A percentile compares a stretch with the other conserved stretches of the same genome.
phyloP scores from a whole-genome alignment of 1,284 basidiomycete species.

The Fistulinella cinereoalba region DNA sequence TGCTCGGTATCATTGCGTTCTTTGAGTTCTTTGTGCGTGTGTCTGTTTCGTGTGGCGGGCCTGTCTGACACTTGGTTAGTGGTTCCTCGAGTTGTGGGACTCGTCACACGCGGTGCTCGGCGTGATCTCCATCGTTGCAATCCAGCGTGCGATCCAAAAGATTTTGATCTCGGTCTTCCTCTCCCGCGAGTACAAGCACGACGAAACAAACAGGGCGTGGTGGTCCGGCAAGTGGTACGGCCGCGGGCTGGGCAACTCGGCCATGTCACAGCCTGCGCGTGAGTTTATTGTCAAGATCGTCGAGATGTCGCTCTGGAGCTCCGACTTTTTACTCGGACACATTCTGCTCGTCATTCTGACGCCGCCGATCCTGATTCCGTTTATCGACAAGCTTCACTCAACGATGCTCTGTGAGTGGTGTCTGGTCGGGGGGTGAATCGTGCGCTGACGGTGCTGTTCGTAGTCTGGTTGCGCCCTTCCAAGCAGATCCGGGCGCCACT shows the following conservation, averaged over 20 bases:
- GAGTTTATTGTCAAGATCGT: slow-evolving; percentile 97
- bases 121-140: slow-evolving; percentile 79
- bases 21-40: slow-evolving; percentile 90
- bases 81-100: slow-evolving; percentile 98
- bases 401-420: slow-evolving; percentile 84
- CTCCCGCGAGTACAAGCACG: slow-evolving; percentile 93
- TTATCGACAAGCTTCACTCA: slow-evolving; percentile 83
- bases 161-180: slow-evolving; percentile 90
- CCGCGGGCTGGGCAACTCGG: slow-evolving; percentile 81
- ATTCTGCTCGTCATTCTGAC: slow-evolving; percentile 84
- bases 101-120: slow-evolving; percentile 91
- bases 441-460: slow-evolving; percentile 5
- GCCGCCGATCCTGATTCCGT: slow-evolving; percentile 83
- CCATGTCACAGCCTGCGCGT: slow-evolving; percentile 90
- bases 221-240: slow-evolving; percentile 99
- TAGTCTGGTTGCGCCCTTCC: slow-evolving; percentile 86
- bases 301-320: slow-evolving; percentile 92
- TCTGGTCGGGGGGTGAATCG: slow-evolving; percentile 6
- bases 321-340: slow-evolving; percentile 84
- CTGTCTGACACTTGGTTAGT: slow-evolving; percentile 46
- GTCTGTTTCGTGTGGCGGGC: slow-evolving; percentile 5
- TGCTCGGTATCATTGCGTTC: slow-evolving; percentile 83
- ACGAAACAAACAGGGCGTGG: slow-evolving; percentile 96
- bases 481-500: slow-evolving; percentile 94
- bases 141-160: slow-evolving; percentile 91